Base-by-base conservation (phyloP, 805 yeast species). In the Ogataea angusta region DNA sequence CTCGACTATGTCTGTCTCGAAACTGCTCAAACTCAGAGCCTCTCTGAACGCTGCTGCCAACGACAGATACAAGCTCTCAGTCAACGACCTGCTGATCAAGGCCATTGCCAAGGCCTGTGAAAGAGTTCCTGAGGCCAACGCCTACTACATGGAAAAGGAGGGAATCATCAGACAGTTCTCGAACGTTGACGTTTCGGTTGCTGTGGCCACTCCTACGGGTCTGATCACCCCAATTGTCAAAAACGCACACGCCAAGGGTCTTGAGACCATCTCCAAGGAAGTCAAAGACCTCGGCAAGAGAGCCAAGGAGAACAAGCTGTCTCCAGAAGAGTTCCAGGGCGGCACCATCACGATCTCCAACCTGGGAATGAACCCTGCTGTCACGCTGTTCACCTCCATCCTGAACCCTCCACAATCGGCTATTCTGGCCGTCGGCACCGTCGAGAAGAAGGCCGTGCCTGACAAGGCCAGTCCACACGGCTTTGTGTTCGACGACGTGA, bases 271-370 rank as follows among this genome's bases (percentile, higher is more conserved):
- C 60, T 91, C 98, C 30, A 64, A 66, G 46, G 87, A 83, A 63
- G 78, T 87, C 59, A 93, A 93, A 75, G 96, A 85, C 55, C 76
- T 93, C 54, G 98, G 96, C 54, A 85, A 85, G 76, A 87, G 93
- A 69, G 99, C 99, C 47, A 89, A 91, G 69, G 88, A 76, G 46
- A 89, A 88, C 70, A 93, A 91, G 75, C 81, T 93, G 65, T 62
- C 70, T 52, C 99, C 99, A 49, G 95, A 88, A 67, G 99, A 93
- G 73, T 93, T 85, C 82, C 96, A 88, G 77, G 99, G 99, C 59
- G 99, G 99, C 63, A 90, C 99, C 56, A 87, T 93, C 67, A 89
- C 97, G 66, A 91, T 93, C 62, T 93, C 98, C 52, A 93, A 93
- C 83, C 75, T 93, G 76, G 99, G 99, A 64, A 93, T 93, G 99